A percentile compares a stretch with the other conserved stretches of the same genome.
These are phyloP conservation scores for Somion occarium DNA, from an alignment of 1,284 basidiomycete species.

Conservation along the genomic window DNA sequence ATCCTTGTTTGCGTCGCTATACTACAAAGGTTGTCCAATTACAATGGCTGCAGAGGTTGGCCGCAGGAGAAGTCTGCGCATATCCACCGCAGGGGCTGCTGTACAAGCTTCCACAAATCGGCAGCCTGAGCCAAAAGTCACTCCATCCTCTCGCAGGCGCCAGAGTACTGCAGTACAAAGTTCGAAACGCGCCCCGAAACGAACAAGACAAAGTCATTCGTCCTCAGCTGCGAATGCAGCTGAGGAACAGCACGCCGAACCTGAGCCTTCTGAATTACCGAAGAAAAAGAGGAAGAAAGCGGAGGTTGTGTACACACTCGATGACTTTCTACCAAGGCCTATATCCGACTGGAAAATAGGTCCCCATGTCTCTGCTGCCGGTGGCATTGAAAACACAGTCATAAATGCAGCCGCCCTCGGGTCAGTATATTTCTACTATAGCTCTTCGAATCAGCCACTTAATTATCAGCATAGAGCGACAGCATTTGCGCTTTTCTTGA, in stretches of 20 bases:
- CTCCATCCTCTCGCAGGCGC: not conserved
- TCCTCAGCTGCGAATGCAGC: too few relatives aligned
- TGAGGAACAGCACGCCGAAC: too few relatives aligned
- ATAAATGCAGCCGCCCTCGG: conserved; percentile 69
- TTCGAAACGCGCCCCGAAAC: too few relatives aligned
- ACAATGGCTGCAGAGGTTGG: not conserved
- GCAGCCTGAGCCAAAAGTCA: not conserved
- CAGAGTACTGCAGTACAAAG: too few relatives aligned
- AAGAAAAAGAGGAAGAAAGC: conserved; percentile 8
- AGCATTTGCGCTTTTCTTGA: conserved; percentile 81
- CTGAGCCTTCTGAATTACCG: too few relatives aligned
- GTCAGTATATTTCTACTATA: conserved; percentile 28
- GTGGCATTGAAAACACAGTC: conserved; percentile 73
- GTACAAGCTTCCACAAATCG: not conserved
- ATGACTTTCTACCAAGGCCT: conserved; percentile 24
- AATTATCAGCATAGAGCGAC: conserved; percentile 51
- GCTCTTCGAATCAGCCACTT: not conserved
- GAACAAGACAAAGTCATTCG: too few relatives aligned
- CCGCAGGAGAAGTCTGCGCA: not conserved
- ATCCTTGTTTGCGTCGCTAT: too few relatives aligned
- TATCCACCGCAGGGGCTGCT: not conserved
- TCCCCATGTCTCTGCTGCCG: conserved; percentile 78
- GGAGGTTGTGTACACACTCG: not conserved
- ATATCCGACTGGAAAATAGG: conserved; percentile 63
- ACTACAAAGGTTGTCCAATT: too few relatives aligned